phyloP scores from a whole-genome alignment of 345 rosid genomes.

The Ceriops tagal region DNA sequence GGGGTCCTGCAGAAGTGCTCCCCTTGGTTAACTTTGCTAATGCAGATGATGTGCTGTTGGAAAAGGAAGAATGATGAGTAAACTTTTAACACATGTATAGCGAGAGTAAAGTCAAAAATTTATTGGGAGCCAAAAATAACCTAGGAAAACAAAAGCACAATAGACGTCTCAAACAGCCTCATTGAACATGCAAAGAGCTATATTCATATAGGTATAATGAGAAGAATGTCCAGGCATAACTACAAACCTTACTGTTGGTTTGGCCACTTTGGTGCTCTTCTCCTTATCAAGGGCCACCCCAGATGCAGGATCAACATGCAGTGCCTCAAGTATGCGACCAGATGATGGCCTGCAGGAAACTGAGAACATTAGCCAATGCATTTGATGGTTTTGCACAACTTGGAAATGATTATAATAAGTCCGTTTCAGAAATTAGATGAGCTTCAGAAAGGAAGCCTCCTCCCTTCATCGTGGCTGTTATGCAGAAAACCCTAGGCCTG shows the following conservation, averaged over 20 bases:
- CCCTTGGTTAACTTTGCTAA: slow-evolving; percentile 76
- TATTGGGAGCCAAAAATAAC: not conserved
- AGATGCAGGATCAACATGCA: slow-evolving; percentile 97
- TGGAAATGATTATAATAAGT: slow-evolving; percentile 19
- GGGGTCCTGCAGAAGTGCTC: slow-evolving; percentile 45
- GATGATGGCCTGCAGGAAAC: slow-evolving; percentile 78
- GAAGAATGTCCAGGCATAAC: not conserved
- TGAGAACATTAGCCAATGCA: slow-evolving; percentile 41
- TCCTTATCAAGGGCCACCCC: slow-evolving; percentile 82
- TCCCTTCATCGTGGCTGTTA: slow-evolving; percentile 52
- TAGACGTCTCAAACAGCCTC: too few relatives aligned
- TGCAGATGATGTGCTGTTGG: slow-evolving; percentile 62
- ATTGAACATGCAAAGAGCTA: too few relatives aligned
- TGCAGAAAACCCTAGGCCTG: slow-evolving; percentile 48
- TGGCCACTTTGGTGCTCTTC: slow-evolving; percentile 44
- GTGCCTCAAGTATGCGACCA: slow-evolving; percentile 86
- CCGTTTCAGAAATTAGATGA: slow-evolving; percentile 32
- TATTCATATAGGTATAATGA: too few relatives aligned
- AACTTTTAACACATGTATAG: not conserved
- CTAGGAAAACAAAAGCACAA: not conserved
- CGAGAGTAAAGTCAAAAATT: not conserved
- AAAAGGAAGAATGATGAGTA: slow-evolving; percentile 10
- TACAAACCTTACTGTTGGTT: slow-evolving; percentile 58
- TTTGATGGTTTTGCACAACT: slow-evolving; percentile 21
- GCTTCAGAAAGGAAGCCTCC: slow-evolving; percentile 58